Conservation (phyloP, 331 rosid species). For the Spiraea crenata region DNA sequence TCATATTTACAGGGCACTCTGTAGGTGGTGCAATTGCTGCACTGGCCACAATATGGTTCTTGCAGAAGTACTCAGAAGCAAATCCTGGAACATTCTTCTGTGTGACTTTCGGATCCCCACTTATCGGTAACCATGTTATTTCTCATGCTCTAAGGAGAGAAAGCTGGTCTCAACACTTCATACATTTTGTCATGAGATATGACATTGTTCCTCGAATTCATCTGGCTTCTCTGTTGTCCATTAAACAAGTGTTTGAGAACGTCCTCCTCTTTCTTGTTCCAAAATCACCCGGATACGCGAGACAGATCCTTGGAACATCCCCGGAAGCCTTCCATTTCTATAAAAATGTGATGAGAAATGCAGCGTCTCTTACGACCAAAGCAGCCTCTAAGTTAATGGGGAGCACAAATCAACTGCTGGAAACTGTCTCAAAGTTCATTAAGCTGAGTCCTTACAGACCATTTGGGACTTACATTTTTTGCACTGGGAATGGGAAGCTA, state of each 20-base stretch:
- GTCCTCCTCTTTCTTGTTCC: constrained; percentile 36
- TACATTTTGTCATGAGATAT: constrained; percentile 55
- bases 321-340: constrained; percentile 21
- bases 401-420: constrained; percentile 54
- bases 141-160: constrained; percentile 75
- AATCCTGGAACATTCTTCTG: constrained; percentile 28
- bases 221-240: constrained; percentile 52
- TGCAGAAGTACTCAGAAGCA: constrained; percentile 32
- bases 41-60: constrained; percentile 66
- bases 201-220: constrained; percentile 66
- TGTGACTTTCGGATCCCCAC: constrained; percentile 82
- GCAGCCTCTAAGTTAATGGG: constrained; percentile 68
- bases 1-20: constrained; percentile 78
- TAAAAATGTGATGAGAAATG: constrained; percentile 48
- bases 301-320: neutral
- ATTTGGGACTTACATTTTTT: constrained; percentile 64
- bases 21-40: constrained; percentile 59
- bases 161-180: constrained; percentile 55
- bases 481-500: constrained; percentile 39
- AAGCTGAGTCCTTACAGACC: constrained; percentile 70
- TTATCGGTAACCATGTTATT: constrained; percentile 61
- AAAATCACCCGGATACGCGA: neutral
- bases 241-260: constrained; percentile 17
- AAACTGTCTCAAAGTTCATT: constrained; percentile 44
- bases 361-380: constrained; percentile 49